These are phyloP conservation scores for Phialophora tarda DNA, from an alignment of 2,329 filamentous ascomycete genomes.

Conservation along the genomic window DNA sequence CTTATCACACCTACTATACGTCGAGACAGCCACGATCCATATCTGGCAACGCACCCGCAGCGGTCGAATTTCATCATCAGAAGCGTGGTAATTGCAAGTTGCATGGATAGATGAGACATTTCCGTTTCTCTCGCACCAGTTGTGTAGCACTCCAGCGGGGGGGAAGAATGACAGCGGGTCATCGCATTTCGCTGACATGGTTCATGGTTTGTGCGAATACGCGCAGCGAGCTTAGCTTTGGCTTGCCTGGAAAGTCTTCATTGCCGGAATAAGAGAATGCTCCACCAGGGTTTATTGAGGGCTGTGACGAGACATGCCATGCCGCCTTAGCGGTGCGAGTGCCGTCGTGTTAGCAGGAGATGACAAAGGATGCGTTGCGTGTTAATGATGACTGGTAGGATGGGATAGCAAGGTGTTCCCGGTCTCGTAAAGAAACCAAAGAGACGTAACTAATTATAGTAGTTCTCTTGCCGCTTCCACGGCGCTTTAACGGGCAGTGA, in stretches of 20 bases:
- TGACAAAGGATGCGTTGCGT: constrained; percentile 1
- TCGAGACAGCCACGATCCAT: neutral
- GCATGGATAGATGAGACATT: neutral
- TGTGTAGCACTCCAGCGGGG: neutral
- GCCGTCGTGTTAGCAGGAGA: neutral
- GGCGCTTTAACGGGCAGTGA: neutral
- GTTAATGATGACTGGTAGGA: neutral
- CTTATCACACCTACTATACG: neutral
- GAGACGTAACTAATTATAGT: no score
- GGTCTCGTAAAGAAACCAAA: no score
- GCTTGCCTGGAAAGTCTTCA: neutral
- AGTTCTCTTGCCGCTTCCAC: neutral
- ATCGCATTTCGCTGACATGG: no score
- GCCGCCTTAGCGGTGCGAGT: no score
- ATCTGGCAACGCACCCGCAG: neutral
- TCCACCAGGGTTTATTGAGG: neutral
- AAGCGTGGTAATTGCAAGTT: neutral
- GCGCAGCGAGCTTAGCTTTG: neutral
- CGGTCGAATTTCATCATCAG: neutral
- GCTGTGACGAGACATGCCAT: no score
- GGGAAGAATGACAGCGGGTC: no score
- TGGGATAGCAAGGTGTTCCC: neutral
- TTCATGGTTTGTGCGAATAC: neutral
- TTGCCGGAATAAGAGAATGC: constrained; percentile 8
- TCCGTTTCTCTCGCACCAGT: no score